phyloP scores from a whole-genome alignment of 768 basidiomycete species.

The Guyanaporus albipodus region DNA sequence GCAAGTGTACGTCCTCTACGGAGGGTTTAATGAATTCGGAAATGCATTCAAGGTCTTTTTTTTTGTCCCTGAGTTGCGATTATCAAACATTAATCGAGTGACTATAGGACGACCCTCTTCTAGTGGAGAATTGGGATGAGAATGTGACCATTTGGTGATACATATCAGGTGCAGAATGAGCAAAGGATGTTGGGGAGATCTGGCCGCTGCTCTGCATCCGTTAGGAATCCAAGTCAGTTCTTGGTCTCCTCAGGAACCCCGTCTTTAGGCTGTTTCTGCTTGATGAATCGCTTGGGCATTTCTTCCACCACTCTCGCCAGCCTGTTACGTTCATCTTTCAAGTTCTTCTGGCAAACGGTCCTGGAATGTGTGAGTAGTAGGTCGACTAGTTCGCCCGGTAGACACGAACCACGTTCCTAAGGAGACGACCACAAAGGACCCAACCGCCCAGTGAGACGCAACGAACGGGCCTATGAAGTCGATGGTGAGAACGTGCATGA shows the following conservation, averaged over 20 bases:
- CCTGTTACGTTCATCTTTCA: slow-evolving; percentile 50
- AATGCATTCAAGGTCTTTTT: slow-evolving; percentile 55
- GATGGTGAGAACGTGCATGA: slow-evolving; percentile 5
- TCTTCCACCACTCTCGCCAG: slow-evolving; percentile 56
- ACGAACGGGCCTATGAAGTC: slow-evolving; percentile 44
- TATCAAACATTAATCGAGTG: slow-evolving; percentile 5
- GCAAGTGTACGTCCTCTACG: slow-evolving; percentile 61
- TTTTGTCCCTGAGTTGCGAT: too few species aligned
- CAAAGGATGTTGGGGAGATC: background rate
- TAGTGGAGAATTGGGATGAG: slow-evolving; percentile 77
- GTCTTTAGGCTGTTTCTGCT: slow-evolving; percentile 36
- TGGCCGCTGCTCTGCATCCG: background rate
- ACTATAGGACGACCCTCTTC: slow-evolving; percentile 54
- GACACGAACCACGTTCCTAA: slow-evolving; percentile 61
- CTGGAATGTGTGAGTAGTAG: slow-evolving; percentile 33
- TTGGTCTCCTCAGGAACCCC: slow-evolving; percentile 10
- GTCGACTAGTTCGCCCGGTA: slow-evolving; percentile 2
- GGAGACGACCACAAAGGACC: slow-evolving; percentile 66
- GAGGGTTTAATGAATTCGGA: slow-evolving; percentile 74
- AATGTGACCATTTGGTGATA: slow-evolving; percentile 49
- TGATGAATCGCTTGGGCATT: slow-evolving; percentile 54
- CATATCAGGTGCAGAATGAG: slow-evolving; percentile 7
- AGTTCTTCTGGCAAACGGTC: slow-evolving; percentile 59
- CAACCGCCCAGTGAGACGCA: slow-evolving; percentile 78
- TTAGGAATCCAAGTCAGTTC: background rate